Percentiles rank a stretch among this genome's conserved stretches.
These are phyloP conservation scores for Pulicaria dysenterica DNA, from an alignment of 129 eudicot species.

Conservation along the genomic window DNA sequence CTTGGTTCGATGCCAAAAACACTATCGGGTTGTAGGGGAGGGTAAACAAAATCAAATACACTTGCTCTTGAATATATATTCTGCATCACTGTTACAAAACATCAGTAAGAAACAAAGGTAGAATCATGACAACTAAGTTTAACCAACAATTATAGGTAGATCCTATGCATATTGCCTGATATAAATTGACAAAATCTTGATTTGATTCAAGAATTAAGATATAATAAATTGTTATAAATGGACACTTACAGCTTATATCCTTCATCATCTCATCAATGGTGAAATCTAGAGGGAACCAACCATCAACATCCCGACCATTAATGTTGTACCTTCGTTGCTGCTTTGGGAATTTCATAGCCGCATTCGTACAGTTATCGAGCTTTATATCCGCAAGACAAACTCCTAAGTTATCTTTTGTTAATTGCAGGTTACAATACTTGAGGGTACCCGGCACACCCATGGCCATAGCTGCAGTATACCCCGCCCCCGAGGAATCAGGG, in stretches of 20 bases:
- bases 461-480: conserved; percentile 39
- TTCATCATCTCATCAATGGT: conserved; percentile 36
- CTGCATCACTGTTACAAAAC: conserved; percentile 57
- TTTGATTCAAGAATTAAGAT: too few relatives aligned
- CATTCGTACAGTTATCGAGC: conserved; percentile 58
- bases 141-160: neutral
- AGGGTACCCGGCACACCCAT: conserved; percentile 44
- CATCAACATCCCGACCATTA: conserved; percentile 56
- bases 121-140: too few relatives aligned
- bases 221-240: neutral
- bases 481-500: conserved; percentile 60
- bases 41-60: conserved; percentile 47
- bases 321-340: conserved; percentile 58
- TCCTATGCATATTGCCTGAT: too few relatives aligned
- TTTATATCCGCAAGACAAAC: conserved; percentile 52
- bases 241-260: conserved; percentile 57
- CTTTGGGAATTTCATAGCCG: conserved; percentile 47
- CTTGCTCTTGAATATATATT: conserved; percentile 48
- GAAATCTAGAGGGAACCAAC: conserved; percentile 76
- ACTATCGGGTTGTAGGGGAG: conserved; percentile 40
- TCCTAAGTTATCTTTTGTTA: conserved; percentile 64
- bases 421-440: conserved; percentile 72
- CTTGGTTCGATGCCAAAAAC: conserved; percentile 33
- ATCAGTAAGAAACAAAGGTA: too few relatives aligned
- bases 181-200: too few relatives aligned